Evolutionary conservation across 148 eudicot genomes (phyloP), one percentile per base, ranked within the genome.

Genomic region (Diospyros lotus): DNA sequence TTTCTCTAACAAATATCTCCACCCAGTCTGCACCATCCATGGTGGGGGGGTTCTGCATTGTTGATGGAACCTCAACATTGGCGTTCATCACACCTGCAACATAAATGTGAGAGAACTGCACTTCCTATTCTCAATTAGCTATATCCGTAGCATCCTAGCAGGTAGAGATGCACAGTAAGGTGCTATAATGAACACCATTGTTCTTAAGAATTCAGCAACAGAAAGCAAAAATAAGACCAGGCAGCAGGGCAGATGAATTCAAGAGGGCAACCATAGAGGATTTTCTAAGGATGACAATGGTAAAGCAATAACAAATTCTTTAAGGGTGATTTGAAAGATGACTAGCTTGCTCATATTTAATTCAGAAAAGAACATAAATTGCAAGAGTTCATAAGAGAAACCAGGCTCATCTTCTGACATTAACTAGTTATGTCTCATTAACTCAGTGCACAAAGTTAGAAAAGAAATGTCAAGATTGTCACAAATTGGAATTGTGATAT

Each of bases 1-100:
- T 90, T 79, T 93, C 96, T 56, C 78, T 79, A 14, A 93, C 98
- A 75, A 93, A 89, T 66, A 87, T 88, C 78, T 93, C 96, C 82
- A 93, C 98, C 98, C 98, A 93, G 80, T 89, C 89, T 9, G 89
- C 83, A 77, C 96, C 93, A 75, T 83, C 84, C 56, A 70, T 48
- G 59, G 28, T 0, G 28, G 87, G 80, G 13, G 67, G 64, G 70
- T 73, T 86, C 66, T 78, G 76, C 10, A 70, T 75, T 38, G 76
- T 63, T 71, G 78, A 62, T 59, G 80, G 74, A 66, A 59, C 73
- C 59, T 74, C 87, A 61, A 73, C 86, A 80, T 85, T 77, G 44
- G 69, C 74, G 58, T 79, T 54, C 52, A 73, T 88, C 71, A 55
- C 46, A 68, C 71, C 75, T 80, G 82, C 62, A 84, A 79, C 9